These are phyloP conservation scores for Amylostereum chailletii DNA, from an alignment of 1,284 basidiomycete genomes.

Conservation along the genomic window DNA sequence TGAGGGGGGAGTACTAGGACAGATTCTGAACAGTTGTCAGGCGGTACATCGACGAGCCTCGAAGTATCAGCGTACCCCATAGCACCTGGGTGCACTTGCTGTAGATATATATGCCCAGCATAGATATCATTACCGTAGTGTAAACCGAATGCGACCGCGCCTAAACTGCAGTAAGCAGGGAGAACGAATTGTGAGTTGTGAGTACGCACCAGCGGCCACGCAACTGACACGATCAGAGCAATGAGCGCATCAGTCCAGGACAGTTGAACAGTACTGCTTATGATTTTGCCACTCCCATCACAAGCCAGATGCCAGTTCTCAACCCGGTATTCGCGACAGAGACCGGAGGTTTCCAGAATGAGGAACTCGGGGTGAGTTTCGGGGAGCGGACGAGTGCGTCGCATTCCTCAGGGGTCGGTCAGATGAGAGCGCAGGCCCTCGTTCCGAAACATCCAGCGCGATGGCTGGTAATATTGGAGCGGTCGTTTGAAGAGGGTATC, in stretches of 20 bases:
- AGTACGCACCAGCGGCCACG: constrained; percentile 30
- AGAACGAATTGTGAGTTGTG: background rate
- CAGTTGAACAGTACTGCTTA: constrained; percentile 22
- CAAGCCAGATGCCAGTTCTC: constrained; percentile 36
- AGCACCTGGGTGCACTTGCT: constrained; percentile 37
- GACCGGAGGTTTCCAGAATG: constrained; percentile 33
- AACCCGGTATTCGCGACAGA: constrained; percentile 43
- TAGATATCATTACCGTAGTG: constrained; percentile 3
- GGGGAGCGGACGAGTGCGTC: constrained; percentile 33
- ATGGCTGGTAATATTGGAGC: too few relatives aligned
- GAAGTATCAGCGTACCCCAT: constrained; percentile 31
- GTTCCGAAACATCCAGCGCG: too few relatives aligned
- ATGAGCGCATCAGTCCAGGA: constrained; percentile 29
- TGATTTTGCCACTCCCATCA: constrained; percentile 27
- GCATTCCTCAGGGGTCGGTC: constrained; percentile 30
- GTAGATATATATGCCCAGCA: constrained; percentile 15
- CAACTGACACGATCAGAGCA: constrained; percentile 21
- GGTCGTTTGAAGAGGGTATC: too few relatives aligned
- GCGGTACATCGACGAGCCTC: background rate
- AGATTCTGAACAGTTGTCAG: constrained; percentile 42
- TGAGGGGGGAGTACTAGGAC: constrained; percentile 54
- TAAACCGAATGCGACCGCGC: constrained; percentile 1
- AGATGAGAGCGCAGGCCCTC: background rate
- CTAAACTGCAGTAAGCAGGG: background rate
- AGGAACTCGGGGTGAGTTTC: constrained; percentile 45